phyloP scores from a whole-genome alignment of 345 rosid species.

The Murraya koenigii region DNA sequence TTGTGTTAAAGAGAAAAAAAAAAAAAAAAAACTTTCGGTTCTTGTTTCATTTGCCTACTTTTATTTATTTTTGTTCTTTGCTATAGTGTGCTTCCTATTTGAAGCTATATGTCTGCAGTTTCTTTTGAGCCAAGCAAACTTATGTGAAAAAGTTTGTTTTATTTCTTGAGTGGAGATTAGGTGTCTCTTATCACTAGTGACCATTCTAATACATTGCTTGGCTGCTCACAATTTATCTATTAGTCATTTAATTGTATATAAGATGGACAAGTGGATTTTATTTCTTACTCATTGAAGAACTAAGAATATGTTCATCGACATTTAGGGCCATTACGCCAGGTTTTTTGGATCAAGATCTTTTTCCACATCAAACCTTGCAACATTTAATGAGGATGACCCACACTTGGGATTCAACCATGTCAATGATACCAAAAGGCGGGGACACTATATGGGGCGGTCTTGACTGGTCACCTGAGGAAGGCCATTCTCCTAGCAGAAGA shows the following conservation, averaged over 20 bases:
- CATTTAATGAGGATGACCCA: constrained; percentile 70
- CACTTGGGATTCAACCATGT: constrained; percentile 73
- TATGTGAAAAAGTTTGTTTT: not conserved
- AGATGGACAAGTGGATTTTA: not conserved
- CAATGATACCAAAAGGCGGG: constrained; percentile 78
- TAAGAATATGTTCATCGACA: constrained; percentile 20
- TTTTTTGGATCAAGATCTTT: constrained; percentile 54
- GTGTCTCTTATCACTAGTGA: not conserved
- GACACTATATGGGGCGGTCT: constrained; percentile 69
- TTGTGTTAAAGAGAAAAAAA: not conserved
- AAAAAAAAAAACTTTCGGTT: not conserved
- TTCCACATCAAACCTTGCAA: constrained; percentile 54
- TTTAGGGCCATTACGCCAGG: constrained; percentile 62
- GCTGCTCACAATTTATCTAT: not conserved
- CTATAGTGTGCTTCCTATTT: not conserved
- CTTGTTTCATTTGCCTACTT: not conserved
- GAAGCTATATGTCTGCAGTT: not conserved
- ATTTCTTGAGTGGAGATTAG: not conserved
- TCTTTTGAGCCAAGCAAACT: not conserved
- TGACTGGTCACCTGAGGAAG: constrained; percentile 68
- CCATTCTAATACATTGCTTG: not conserved
- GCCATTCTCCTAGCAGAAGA: constrained; percentile 27
- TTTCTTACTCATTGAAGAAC: not conserved
- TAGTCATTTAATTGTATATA: not conserved
- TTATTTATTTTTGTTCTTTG: not conserved